Evolutionary conservation across 768 basidiomycete species (phyloP), one percentile per base, ranked within the genome.

Genomic region (Russula abietina): DNA sequence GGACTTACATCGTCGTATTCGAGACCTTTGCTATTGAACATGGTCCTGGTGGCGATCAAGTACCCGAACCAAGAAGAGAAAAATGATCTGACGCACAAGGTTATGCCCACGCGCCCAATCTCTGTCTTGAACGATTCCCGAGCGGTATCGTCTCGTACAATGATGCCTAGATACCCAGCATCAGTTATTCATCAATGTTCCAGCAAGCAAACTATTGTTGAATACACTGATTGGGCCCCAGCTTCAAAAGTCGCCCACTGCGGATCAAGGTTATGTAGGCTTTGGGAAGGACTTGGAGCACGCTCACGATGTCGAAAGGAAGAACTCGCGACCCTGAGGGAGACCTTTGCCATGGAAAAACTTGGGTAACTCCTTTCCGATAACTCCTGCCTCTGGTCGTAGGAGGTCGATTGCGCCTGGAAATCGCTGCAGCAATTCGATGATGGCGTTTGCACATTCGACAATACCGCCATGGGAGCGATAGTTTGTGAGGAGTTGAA

Each of bases 381-480:
- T 77, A 9, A 83, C 70, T 0, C 84, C 86, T 45, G 74, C 72
- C 70, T 90, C 89, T 4, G 74, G 77, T 6, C 75, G 75, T 14
- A 89, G 77, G 1, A 64, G 66, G 69, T 90, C 88, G 30, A 90
- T 87, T 0, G 84, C 75, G 65, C 84, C 71, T 0, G 84, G 83
- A 60, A 85, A 85, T 12, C 65, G 68, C 19, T 74, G 78, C 16
- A 90, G 81, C 1, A 89, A 71, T 19, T 83, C 78, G 5, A 90
- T 80, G 28, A 89, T 73, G 0, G 80, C 81, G 55, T 84, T 81
- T 0, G 88, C 88, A 67, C 85, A 87, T 53, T 84, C 77, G n/a
- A 90, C 83, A 46, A 90, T 89, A 2, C 89, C 89, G 0, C 80
- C 80, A 67, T 89, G 86, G 0, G 86, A 88, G 7, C 88, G 81